Evolutionary conservation across 2,329 filamentous ascomycete genomes (phyloP).

Genomic region (Tympanopsis confertula): DNA sequence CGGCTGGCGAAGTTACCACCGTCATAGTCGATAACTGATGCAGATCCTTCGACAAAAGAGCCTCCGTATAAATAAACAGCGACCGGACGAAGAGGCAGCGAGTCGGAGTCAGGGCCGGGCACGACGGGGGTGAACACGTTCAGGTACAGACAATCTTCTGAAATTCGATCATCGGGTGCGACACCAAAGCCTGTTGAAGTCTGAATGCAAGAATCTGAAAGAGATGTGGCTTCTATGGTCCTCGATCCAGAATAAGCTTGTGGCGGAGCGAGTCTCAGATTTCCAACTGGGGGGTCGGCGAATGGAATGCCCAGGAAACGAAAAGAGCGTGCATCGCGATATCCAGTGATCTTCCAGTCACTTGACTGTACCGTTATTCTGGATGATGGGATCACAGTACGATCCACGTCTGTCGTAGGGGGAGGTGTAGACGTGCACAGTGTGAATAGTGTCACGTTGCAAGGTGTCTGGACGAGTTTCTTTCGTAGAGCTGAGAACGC

Average conservation of each 20-base stretch:
- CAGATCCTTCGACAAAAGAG: not conserved
- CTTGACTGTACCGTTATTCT: not conserved
- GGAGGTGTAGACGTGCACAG: not conserved
- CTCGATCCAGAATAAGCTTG: not conserved
- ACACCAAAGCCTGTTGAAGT: not conserved
- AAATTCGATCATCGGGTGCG: not conserved
- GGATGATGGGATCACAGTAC: not conserved
- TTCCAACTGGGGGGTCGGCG: not conserved
- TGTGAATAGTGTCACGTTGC: not conserved
- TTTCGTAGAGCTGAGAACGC: not conserved
- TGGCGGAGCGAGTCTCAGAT: not conserved
- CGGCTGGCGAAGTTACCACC: not conserved
- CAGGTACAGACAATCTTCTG: not conserved
- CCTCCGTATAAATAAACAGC: not conserved
- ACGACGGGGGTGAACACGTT: not conserved
- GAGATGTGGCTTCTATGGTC: not conserved
- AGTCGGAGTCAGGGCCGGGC: conserved; percentile 10
- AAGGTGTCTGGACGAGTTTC: not conserved
- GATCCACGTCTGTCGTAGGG: not conserved
- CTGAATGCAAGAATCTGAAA: not conserved
- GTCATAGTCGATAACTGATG: not conserved
- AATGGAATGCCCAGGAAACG: conserved; percentile 3
- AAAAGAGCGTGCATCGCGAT: not conserved
- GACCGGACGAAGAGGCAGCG: not conserved
- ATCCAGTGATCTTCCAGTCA: not conserved